Evolutionary conservation across 2,329 filamentous ascomycete genomes (phyloP).

Genomic region (Cryphonectria parasitica): DNA sequence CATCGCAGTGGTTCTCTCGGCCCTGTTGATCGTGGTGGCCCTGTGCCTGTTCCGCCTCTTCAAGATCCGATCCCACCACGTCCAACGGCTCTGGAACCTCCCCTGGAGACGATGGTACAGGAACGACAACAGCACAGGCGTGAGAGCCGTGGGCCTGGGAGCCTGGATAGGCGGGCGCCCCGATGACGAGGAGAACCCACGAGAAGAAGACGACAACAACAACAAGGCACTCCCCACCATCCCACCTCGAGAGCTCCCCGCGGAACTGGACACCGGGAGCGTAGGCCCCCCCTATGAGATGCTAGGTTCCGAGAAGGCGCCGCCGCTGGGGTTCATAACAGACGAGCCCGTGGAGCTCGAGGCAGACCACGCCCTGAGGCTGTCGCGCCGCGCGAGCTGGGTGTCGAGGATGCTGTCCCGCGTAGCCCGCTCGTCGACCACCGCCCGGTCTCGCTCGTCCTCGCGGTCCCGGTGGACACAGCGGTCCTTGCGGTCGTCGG

Average conservation of each 20-base stretch:
- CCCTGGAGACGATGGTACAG: not conserved
- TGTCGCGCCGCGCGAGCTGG: slow-evolving; percentile 21
- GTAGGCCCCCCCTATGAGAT: not conserved
- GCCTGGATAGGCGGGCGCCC: slow-evolving; percentile 18
- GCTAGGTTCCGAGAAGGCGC: not conserved
- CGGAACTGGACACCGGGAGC: not conserved
- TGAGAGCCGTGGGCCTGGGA: slow-evolving; percentile 14
- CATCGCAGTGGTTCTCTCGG: slow-evolving; percentile 14
- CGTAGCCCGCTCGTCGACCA: slow-evolving; percentile 18
- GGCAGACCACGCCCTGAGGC: not conserved
- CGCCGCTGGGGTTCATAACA: not conserved
- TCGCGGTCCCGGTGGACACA: slow-evolving; percentile 16
- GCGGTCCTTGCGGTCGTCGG: slow-evolving; percentile 5
- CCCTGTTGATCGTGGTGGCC: slow-evolving; percentile 9
- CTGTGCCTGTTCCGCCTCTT: slow-evolving; percentile 10
- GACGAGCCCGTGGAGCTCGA: slow-evolving; percentile 16
- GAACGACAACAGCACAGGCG: not conserved
- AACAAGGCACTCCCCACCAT: not conserved
- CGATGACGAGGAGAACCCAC: slow-evolving; percentile 5
- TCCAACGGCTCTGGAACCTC: not conserved
- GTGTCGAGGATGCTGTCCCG: slow-evolving; percentile 19
- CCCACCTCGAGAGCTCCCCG: not conserved
- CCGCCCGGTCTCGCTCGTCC: slow-evolving; percentile 18
- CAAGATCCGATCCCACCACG: slow-evolving; percentile 2
- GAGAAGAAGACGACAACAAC: not conserved